Base-by-base conservation (phyloP, 2,329 filamentous ascomycete genomes). In the Aspergillus oerlinghausenensis region DNA sequence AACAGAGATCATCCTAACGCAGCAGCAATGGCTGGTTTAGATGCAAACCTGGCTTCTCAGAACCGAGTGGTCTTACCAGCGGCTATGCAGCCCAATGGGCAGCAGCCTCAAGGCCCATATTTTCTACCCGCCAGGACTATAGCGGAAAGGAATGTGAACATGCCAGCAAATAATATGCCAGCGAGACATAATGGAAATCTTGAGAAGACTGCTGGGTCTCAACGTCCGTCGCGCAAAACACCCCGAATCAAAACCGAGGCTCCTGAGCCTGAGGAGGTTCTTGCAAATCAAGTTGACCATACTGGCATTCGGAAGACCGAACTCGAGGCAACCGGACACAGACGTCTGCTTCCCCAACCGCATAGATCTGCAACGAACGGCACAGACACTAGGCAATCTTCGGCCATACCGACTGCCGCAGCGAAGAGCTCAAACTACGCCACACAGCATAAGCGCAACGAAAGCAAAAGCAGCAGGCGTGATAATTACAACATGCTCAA, bases 401-500 rank as follows among this genome's bases (percentile, higher is more conserved):
- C 43, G 43, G 19, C 21, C 21, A 8, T 11, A 5, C 21, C 43
- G 43, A 14, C 23, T 14, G 21, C 11, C 11, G 21, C 21, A 26
- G 43, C 19, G 19, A 8, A 25, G 4, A 23, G 10, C 23, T 26
- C 11, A 19, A 25, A 9, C 4, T 40, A 8, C 11, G 26, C 10
- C 49, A 10, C 23, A 14, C 49, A 40, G n/a, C 29, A 40, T 7
- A 8, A 14, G 10, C 49, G 19, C 28, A 51, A 23, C 29, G 9
- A 11, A 40, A 23, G 43, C 43, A 23, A 23, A 26, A 23, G 10
- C 21, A 23, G 9, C 43, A 28, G 25, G 17, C 42, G 48, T 42
- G 49, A 57, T 10, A 32, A 42, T 8, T 63, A 59, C 47, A 55
- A 63, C 49, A 49, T 65, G 19, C 29, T 61, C 3, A 28, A 45